Percentiles rank a stretch among this genome's conserved stretches.
These are phyloP conservation scores for Fagopyrum homotropicum DNA, from an alignment of 148 eudicot genomes.

Conservation along the genomic window DNA sequence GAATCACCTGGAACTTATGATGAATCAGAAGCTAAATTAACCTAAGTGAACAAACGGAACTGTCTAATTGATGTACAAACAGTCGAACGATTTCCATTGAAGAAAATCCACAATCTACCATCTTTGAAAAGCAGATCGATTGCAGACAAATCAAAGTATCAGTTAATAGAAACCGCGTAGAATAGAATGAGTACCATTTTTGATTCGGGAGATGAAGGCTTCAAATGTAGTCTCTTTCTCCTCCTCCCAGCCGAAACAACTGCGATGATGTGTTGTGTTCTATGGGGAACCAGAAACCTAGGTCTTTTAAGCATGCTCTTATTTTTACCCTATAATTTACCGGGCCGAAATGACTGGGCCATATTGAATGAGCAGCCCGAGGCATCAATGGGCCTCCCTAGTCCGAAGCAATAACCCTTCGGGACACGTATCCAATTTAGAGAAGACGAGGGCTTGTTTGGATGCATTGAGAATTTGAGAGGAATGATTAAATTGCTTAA, in stretches of 20 bases:
- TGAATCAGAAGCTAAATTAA: neutral
- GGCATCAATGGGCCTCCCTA: neutral
- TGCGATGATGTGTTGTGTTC: neutral
- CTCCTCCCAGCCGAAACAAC: neutral
- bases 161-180: neutral
- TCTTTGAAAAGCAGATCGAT: neutral
- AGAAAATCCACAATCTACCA: neutral
- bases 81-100: neutral
- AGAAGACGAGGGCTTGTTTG: too few relatives aligned
- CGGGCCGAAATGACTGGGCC: neutral
- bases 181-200: slow-evolving; percentile 3
- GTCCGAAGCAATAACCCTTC: neutral
- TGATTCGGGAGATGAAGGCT: neutral
- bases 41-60: neutral
- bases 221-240: neutral
- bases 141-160: neutral
- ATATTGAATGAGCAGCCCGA: neutral
- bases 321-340: neutral
- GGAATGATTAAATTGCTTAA: too few relatives aligned
- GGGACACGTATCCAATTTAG: too few relatives aligned
- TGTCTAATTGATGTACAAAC: neutral
- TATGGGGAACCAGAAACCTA: neutral
- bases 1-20: neutral
- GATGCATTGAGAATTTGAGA: too few relatives aligned
- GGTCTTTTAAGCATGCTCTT: neutral